These are phyloP conservation scores for Physcomitrium patens DNA, from an alignment of 225 moss, liverwort and hornwort genomes.

Conservation along the genomic window DNA sequence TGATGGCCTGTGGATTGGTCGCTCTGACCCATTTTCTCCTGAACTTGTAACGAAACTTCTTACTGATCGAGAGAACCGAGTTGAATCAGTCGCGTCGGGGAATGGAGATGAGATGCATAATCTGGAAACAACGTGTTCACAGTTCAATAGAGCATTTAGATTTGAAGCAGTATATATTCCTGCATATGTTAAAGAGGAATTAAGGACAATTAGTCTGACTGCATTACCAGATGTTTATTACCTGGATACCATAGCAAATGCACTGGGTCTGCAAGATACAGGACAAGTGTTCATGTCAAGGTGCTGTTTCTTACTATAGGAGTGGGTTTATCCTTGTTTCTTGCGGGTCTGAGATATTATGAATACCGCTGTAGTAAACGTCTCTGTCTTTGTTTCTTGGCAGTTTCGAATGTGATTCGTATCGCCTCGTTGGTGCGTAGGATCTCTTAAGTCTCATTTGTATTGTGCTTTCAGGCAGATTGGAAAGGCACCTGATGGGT, in stretches of 20 bases:
- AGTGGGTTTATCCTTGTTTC: background rate
- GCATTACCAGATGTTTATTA: constrained; percentile 65
- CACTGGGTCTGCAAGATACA: constrained; percentile 73
- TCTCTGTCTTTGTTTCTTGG: background rate
- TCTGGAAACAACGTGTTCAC: constrained; percentile 26
- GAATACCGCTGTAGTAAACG: background rate
- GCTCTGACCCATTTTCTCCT: constrained; percentile 52
- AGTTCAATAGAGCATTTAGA: constrained; percentile 28
- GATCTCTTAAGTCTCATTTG: constrained; percentile 7
- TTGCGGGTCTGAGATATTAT: background rate
- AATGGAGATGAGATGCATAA: constrained; percentile 26
- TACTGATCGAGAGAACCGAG: constrained; percentile 20
- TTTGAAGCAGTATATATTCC: constrained; percentile 71
- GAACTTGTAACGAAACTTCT: constrained; percentile 61
- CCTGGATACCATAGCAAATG: constrained; percentile 75
- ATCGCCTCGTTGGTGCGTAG: background rate
- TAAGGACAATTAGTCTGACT: constrained; percentile 44
- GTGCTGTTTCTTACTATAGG: constrained; percentile 34
- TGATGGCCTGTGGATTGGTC: constrained; percentile 75
- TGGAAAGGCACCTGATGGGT: constrained; percentile 72
- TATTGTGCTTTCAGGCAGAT: constrained; percentile 63
- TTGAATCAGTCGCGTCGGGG: constrained; percentile 10
- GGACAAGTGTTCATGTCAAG: constrained; percentile 81
- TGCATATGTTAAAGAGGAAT: constrained; percentile 54
- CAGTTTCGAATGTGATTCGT: background rate